A percentile compares a stretch with the other conserved stretches of the same genome.
Conservation (phyloP, 2,329 filamentous ascomycete species). For the Colletotrichum musicola region DNA sequence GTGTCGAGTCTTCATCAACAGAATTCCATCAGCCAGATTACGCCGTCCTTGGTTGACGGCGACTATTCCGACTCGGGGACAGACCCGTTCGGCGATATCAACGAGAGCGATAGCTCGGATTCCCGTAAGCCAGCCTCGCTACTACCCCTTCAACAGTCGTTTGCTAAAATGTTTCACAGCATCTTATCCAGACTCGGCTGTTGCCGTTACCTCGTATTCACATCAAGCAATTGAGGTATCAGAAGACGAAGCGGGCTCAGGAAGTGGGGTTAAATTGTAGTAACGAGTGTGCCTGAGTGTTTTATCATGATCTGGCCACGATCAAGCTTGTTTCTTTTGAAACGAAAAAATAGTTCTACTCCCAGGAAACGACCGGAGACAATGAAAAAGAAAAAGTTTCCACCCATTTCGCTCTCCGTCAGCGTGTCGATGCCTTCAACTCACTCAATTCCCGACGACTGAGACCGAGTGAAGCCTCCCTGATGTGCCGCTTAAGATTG, state of each 20-base stretch:
- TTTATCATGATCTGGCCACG: not conserved
- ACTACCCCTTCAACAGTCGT: too few species aligned
- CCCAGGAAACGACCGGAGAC: not conserved
- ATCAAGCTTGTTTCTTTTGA: not conserved
- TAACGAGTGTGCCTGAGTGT: not conserved
- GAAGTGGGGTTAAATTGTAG: not conserved
- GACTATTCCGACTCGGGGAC: not conserved
- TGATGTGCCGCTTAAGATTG: conserved; percentile 6
- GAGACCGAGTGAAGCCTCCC: not conserved
- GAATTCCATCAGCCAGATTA: conserved; percentile 14
- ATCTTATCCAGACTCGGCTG: not conserved
- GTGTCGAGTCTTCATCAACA: not conserved
- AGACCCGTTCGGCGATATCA: not conserved
- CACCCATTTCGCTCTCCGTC: not conserved
- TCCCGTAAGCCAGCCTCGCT: not conserved
- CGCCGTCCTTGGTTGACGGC: not conserved
- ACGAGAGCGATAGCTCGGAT: not conserved
- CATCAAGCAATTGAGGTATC: not conserved
- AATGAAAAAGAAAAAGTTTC: not conserved
- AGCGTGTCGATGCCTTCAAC: not conserved
- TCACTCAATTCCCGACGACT: too few species aligned
- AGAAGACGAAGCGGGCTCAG: not conserved
- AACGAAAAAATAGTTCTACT: not conserved
- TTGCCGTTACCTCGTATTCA: not conserved
- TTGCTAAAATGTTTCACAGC: not conserved